Evolutionary conservation across 1,284 basidiomycete genomes (phyloP).

Genomic region (Moniliophthora roreri): DNA sequence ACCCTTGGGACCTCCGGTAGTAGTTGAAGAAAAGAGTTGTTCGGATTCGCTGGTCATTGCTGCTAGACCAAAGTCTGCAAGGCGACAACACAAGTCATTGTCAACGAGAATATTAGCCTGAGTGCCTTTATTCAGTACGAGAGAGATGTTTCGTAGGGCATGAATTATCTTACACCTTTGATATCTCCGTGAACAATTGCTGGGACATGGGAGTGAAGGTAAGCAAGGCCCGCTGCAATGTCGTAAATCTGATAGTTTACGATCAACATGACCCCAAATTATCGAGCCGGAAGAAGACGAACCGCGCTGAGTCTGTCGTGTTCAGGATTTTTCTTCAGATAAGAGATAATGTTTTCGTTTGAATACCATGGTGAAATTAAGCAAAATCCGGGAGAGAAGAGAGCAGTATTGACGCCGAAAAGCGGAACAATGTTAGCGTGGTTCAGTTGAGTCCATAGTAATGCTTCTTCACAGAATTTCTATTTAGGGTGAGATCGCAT

Average conservation of each 20-base stretch:
- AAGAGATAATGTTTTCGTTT: conserved; percentile 10
- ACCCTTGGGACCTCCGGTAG: background rate
- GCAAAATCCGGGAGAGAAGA: conserved; percentile 7
- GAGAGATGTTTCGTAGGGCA: background rate
- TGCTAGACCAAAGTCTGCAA: conserved; percentile 1
- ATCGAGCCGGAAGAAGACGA: background rate
- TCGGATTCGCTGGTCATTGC: too few species aligned
- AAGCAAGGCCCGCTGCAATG: conserved; percentile 9
- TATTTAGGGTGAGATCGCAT: background rate
- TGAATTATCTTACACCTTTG: conserved; percentile 7
- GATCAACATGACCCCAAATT: too few species aligned
- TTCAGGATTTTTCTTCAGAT: conserved; percentile 6
- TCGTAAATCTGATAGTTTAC: background rate
- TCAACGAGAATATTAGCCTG: conserved; percentile 7
- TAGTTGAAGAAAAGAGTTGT: background rate
- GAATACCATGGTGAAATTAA: conserved; percentile 13
- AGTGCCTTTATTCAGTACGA: too few species aligned
- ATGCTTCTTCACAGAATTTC: conserved; percentile 11
- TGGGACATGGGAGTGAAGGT: conserved; percentile 10
- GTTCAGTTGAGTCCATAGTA: conserved; percentile 11
- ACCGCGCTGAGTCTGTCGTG: conserved; percentile 4
- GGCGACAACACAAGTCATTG: background rate
- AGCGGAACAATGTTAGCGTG: conserved; percentile 12
- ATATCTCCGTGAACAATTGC: conserved; percentile 14
- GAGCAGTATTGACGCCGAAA: conserved; percentile 10